Percentiles rank a stretch among this genome's conserved stretches.
phyloP scores from a whole-genome alignment of 208 protist species.

The Leishmania braziliensis region DNA sequence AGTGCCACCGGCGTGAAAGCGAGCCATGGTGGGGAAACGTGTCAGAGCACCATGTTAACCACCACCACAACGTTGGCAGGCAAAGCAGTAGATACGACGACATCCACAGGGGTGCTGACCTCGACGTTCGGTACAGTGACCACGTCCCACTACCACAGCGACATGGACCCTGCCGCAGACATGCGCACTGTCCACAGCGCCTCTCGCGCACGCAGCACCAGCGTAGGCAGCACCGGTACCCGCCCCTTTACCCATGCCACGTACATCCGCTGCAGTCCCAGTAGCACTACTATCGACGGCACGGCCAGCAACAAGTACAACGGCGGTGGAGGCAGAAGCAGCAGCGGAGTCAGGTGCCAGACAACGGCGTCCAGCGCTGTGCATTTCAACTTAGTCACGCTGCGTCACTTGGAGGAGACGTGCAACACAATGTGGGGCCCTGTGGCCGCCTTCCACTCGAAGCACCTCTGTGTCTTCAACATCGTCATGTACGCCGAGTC shows the following conservation, averaged over 20 bases:
- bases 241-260: conserved; percentile 5
- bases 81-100: not conserved
- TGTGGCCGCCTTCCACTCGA: conserved; percentile 60
- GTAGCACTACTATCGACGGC: not conserved
- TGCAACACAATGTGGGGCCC: conserved; percentile 68
- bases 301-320: not conserved
- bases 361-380: conserved; percentile 16
- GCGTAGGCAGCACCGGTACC: conserved; percentile 4
- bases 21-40: not conserved
- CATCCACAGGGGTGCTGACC: not conserved
- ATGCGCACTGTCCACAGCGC: not conserved
- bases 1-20: not conserved
- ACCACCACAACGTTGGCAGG: not conserved
- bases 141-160: not conserved
- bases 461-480: conserved; percentile 75
- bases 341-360: conserved; percentile 8
- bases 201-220: conserved; percentile 8
- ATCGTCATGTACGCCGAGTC: conserved; percentile 70
- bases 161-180: not conserved
- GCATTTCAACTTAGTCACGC: conserved; percentile 44
- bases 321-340: not conserved
- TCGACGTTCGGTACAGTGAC: not conserved
- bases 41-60: not conserved
- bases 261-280: conserved; percentile 1
- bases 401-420: conserved; percentile 40